Evolutionary conservation across 2,329 filamentous ascomycete genomes (phyloP), one percentile per base, ranked within the genome.

Genomic region (Amesomyces nigricolor): DNA sequence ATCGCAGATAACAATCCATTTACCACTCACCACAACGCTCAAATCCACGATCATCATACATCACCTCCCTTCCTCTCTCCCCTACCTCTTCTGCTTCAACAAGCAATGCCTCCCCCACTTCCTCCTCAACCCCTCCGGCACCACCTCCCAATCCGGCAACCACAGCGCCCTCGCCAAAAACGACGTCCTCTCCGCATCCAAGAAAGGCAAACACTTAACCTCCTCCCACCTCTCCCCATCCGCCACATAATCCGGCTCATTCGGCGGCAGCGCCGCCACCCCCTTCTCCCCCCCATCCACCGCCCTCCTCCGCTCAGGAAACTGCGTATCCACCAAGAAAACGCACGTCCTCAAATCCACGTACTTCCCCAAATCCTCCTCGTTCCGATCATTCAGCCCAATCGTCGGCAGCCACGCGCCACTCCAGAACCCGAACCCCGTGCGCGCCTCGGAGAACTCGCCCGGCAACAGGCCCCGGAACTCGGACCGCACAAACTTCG

Each of bases 41-140:
- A 8, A 39, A n/a, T 16, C 14, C 7, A 9, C 10, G 6, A 26
- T 26, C 19, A 10, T 26, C 40, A 14, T 26, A n/a, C 35, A 47
- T 29, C 47, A 40, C 19, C 17, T 6, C n/a, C 11, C 22, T 30
- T 9, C 13, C 16, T 9, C 13, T n/a, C 47, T 13, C 29, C 37
- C 2, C 26, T 53, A 62, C 43, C 48, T 67, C 65, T 75, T 82
- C 61, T 82, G 81, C 65, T 81, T 80, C 61, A 97, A 72, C 51
- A 99, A 75, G 70, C 94, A 99, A 70, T 97, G 95, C 51, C 83
- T 78, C 16, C 91, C 94, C 90, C 91, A 97, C 70, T 83, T 85
- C 55, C 92, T 82, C 63, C 78, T 82, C 61, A 83, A 85, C 57
- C 78, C 78, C 42, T 83, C 77, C 0, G 91, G 91, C 13, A 96